Evolutionary conservation across 2,329 filamentous ascomycete species (phyloP), one percentile per base, ranked within the genome.

Genomic region (Aureobasidium sp.): DNA sequence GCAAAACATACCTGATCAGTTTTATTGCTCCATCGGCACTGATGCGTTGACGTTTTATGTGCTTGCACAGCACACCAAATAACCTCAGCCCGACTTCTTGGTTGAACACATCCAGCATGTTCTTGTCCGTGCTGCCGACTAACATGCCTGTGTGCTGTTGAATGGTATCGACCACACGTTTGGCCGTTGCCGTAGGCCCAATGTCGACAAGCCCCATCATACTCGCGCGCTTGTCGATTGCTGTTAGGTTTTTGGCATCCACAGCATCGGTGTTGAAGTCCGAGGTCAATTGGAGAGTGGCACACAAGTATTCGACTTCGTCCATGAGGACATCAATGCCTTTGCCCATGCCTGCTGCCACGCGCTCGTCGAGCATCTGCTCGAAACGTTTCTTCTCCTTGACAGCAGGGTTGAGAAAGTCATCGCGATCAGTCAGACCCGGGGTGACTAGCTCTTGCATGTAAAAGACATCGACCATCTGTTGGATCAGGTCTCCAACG

Each of bases 401-500:
- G 36, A 89, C 89, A 0, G 92, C 90, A 22, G 91, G 89, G 70
- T 96, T 91, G 52, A 99, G 81, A 70, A 99, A 99, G 76, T 99
- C 94, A 72, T 96, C 95, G 47, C 89, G 87, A 72, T 97, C 93
- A 1, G 89, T 89, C 59, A 99, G 86, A 69, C 89, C 89, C 15
- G 89, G 84, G 0, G 85, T 84, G 6, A 91, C 86, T 31, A 99
- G 83, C 76, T 99, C 94, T 76, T 97, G 94, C 72, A 96, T 89
- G 76, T 96, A 99, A 73, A 99, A 99, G 37, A 99, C 91, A 72
- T 99, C 94, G 63, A 99, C 86, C 94, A 99, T 99, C 74, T 99
- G 94, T 64, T 95, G 91, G 68, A 99, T 99, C 63, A 99, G 81
- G 73, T 99, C 94, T 63, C 94, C 94, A 0, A 99, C 93, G 71